Base-by-base conservation (phyloP, 148 eudicot species). In the Gaultheria prostrata region DNA sequence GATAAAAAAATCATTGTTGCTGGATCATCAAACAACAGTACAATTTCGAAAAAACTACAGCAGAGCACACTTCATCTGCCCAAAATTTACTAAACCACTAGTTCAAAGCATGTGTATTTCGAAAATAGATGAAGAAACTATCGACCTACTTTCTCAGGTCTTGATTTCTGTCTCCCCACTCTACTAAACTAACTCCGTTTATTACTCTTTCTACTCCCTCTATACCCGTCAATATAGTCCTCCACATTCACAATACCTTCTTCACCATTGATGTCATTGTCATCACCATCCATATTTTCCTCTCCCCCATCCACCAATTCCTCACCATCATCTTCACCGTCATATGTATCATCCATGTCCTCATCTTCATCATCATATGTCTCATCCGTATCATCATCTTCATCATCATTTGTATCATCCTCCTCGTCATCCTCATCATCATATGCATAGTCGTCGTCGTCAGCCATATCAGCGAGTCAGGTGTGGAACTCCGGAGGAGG, bases 401-500 rank as follows among this genome's bases (percentile, higher is more conserved):
- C 91, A 33, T 84, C 90, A 17, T 86, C 84, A 18, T 73, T 83
- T 28, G 24, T 32, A 0, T 17, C 88, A 28, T 85, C 87, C 4
- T 87, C 88, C 0, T 79, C 86, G 21, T 88, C 89, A 3, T 86
- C 85, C 2, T 82, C 93, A 7, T 89, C 91, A 0, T 91, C 89
- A 3, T 85, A 86, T 43, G 90, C 93, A 26, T 92, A 94, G 0
- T 90, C 93, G 73, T 87, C 91, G 18, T 91, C 91, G 74, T 88
- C 91, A 26, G 87, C 91, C 86, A 87, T 87, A 82, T 85, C 95
- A 83, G 86, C 91, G 56, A 89, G 84, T 70, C 91, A 35, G 0
- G 94, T 86, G 67, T 90, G 90, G 79, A 92, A 89, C 92, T 91
- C 94, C 5, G 95, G 98, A 79, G 99, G 99, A 17, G 99, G 98